Base-by-base conservation (phyloP, 805 yeast species). In the Clavispora fructus region DNA sequence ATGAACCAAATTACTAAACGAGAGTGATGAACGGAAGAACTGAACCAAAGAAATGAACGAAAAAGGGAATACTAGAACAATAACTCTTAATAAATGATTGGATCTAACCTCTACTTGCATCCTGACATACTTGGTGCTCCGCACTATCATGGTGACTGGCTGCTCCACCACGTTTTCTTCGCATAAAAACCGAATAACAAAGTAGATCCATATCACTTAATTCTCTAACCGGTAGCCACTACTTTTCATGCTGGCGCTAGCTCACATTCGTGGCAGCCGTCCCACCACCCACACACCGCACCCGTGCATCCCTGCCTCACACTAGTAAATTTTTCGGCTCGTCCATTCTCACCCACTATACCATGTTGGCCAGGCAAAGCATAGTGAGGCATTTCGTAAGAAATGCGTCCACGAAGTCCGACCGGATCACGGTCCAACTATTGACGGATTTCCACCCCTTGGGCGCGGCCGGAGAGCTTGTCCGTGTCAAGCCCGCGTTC, bases 351-450 rank as follows among this genome's bases (percentile, higher is more conserved):
- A 7, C 35, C 30, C 30, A 19, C 30, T 11, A 19, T 10, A 39
- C n/a, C 35, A 51, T 51, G 54, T 40, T 51, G 28, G 39, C 42
- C 40, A 49, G 41, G 39, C 42, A 43, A 16, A 27, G 50, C 40
- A 39, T 41, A 23, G 38, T 32, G 39, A 30, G 48, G 41, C 48
- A 45, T 28, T 43, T 51, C 41, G 51, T 49, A 26, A 53, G 62
- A 40, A 51, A 51, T 40, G 57, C 53, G 13, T 37, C 61, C 43
- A 46, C 52, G 32, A 48, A 43, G 40, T 31, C 54, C 48, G 63
- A 77, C 51, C 77, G 78, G 55, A 80, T 87, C 42, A 70, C 76
- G 32, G 90, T 90, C 12, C 97, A 90, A 68, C 69, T 89, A n/a
- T 71, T 87, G 49, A 76, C 72, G 57, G 87, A 87, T 57, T 75